Base-by-base conservation (phyloP, 495 filamentous ascomycete genomes). In the Emericellopsis terricola region DNA sequence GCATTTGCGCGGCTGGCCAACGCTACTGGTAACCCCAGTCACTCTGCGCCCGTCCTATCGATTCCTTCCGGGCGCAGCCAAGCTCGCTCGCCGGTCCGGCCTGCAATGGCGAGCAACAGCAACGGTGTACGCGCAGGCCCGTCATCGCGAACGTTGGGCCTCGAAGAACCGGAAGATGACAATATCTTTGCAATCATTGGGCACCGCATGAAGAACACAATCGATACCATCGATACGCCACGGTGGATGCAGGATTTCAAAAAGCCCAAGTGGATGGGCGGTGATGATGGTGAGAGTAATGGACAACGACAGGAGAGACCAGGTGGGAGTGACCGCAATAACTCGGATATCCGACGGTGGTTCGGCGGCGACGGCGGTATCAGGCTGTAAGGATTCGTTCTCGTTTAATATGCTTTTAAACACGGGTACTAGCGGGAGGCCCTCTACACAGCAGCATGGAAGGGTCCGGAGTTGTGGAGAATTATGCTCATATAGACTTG, bases 181-280 rank as follows among this genome's bases (percentile, higher is more conserved):
- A 76, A 70, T 28, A 82, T 92, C 50, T 84, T 93, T 44, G 68
- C 77, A 37, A 76, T 71, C 14, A 76, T 94, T 36, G 73, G 77
- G 0, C 83, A 92, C 47, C 65, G 89, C 24, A 73, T 97, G 34
- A 73, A 67, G 46, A 97, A 97, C 49, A 94, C 89, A 2, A 69
- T 96, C 33, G 89, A 97, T 34, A 80, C 75, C 4, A 57, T 83
- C 13, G 80, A 86, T 28, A 68, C 74, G 20, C 85, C 86, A 2
- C 69, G 74, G 33, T 92, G 84, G 82, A 45, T 91, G 33, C 68
- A 74, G 40, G 71, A 72, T 15, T 66, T 78, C 34, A 78, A 78
- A 48, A 64, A 73, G 46, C 86, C 83, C 2, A 81, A 76, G 40
- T 94, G 86, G 86, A 79, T 93, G 74, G 70, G 69, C 9, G 71